Conservation (phyloP, 257 asterid species). For the Buddleja alternifolia region DNA sequence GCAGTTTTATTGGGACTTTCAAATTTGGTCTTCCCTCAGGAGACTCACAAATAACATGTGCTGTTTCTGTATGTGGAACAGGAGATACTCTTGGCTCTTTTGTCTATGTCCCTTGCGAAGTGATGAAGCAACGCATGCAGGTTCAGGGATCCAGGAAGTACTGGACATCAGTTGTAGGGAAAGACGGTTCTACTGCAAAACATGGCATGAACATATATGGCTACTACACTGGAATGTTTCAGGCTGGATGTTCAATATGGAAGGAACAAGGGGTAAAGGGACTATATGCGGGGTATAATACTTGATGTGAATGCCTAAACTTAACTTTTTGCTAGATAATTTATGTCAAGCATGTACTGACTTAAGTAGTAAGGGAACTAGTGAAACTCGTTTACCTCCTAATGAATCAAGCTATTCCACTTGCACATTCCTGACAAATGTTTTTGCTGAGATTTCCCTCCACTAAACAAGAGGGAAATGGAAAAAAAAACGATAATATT, state of each 20-base stretch:
- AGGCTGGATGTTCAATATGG: conserved; percentile 86
- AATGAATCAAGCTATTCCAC: neutral
- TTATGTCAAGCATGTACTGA: neutral
- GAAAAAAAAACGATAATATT: neutral
- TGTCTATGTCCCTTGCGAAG: conserved; percentile 84
- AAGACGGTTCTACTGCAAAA: conserved; percentile 47
- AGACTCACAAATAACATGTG: conserved; percentile 7
- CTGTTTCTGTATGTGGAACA: conserved; percentile 36
- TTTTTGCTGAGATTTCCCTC: neutral
- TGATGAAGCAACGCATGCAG: conserved; percentile 90
- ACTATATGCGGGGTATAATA: conserved; percentile 70
- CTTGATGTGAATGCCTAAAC: conserved; percentile 6
- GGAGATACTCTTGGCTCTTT: conserved; percentile 87
- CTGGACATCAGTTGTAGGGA: conserved; percentile 64
- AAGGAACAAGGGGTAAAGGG: conserved; percentile 81
- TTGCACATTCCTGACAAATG: neutral
- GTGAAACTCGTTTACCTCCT: neutral
- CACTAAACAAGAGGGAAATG: conserved; percentile 10
- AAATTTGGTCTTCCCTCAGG: conserved; percentile 4
- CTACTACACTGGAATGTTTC: conserved; percentile 81
- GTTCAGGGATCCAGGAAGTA: conserved; percentile 78
- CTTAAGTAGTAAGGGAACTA: neutral
- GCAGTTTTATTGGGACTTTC: neutral
- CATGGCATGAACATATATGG: conserved; percentile 55
- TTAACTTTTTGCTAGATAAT: conserved; percentile 5